Evolutionary conservation across 1,139 yeast species (phyloP), one percentile per base, ranked within the genome.

Genomic region (Meyerozyma carpophila): DNA sequence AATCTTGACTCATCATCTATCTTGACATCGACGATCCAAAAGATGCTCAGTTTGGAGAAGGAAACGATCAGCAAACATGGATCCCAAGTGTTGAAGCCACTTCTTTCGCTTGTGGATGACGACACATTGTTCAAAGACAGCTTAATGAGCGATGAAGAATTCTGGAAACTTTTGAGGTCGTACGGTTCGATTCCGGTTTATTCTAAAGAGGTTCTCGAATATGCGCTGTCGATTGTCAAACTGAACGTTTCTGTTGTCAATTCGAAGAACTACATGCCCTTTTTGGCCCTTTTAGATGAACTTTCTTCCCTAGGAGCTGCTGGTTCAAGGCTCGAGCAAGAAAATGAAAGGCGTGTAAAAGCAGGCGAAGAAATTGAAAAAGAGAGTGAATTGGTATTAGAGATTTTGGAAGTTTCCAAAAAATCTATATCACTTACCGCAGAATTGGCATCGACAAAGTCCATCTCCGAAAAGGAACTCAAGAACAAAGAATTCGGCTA

Each of bases 251-350:
- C 16, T 34, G 37, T 3, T 11, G 65, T 84, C 14, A 65, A 59
- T 8, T 66, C 70, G 1, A 62, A 62, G 1, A 85, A 82, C 54
- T 85, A 79, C 53, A 77, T 84, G 76, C 72, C 78, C 50, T 57
- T 84, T 14, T 66, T 90, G 37, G 91, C 90, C 1, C 65, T 87
- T 21, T 65, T 88, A 38, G 95, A 88, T 58, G 95, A 87, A 50
- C 74, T 89, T 21, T 86, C 95, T 0, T 84, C 91, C 1, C 79
- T 84, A 40, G 95, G 95, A 3, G 90, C 95, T 0, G 69, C 83
- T 43, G 94, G 90, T 5, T 83, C 90, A 8, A 86, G 79, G 58
- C 79, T 79, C 75, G 95, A 85, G 60, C 86, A 80, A 53, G 82
- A 79, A 47, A 70, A 66, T 48, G 82, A 72, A 34, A 42, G 36